Base-by-base conservation (phyloP, 2,329 filamentous ascomycete genomes). In the Akanthomyces lecanii region DNA sequence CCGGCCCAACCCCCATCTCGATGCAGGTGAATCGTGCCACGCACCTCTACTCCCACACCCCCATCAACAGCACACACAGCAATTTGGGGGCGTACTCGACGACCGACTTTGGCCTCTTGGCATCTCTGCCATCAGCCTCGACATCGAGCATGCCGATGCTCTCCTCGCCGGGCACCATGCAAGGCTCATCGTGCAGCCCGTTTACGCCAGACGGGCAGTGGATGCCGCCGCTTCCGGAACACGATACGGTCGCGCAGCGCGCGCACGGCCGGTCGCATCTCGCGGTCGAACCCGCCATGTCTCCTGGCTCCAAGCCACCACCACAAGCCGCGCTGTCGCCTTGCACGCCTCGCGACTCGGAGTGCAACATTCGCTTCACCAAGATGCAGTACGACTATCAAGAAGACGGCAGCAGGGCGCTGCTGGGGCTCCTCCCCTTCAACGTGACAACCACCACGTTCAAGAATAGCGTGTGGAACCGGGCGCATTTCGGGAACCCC, bases 381-480 rank as follows among this genome's bases (percentile, higher is more conserved):
- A 79, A 71, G 12, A 70, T 76, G 51, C 75, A 77, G 60, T 67
- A 74, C 42, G 74, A 81, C 63, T 85, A 82, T 70, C 82, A 82
- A 63, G 82, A 81, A 63, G 74, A 75, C 25, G 80, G 79, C 30
- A 38, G n/a, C 42, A 18, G 30, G 8, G 44, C 59, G 77, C 72
- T 63, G 72, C 71, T 51, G 83, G 63, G 42, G 8, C 59, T 36
- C 8, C 28, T 36, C 25, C 50, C 50, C 6, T 61, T 54, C 50
- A 47, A 54, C 30, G 50, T 76, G 3, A 79, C 78, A 60, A 88
- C 84, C 2, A 81, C 77, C 57, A 85, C 83, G 1, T 89, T 89
- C 69, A 86, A 86, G 69, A 88, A 89, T 67, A 86, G 82, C 59
- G 84, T 88, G 61, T 88, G 85, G 74, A 89, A 89, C 68, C 81